These are phyloP conservation scores for Exophiala aquamarina DNA, from an alignment of 2,329 filamentous ascomycete species.

Conservation along the genomic window DNA sequence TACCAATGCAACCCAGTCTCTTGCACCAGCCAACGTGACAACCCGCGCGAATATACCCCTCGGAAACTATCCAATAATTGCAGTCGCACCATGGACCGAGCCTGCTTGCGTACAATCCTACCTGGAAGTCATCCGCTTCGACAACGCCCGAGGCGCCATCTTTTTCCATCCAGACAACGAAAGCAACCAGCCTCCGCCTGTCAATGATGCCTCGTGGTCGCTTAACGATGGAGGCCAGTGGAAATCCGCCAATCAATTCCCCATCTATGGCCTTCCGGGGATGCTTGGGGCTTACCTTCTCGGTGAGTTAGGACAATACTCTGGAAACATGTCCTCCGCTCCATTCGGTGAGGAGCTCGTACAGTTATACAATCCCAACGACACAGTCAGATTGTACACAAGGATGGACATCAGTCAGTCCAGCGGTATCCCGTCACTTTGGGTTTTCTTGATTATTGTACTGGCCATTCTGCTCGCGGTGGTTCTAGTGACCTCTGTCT, in stretches of 20 bases:
- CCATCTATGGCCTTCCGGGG: slow-evolving; percentile 79
- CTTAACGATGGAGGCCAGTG: slow-evolving; percentile 69
- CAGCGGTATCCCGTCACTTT: slow-evolving; percentile 69
- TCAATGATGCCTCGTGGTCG: slow-evolving; percentile 67
- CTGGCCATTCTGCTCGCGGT: slow-evolving; percentile 69
- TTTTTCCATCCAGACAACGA: slow-evolving; percentile 52
- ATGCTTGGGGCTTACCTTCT: slow-evolving; percentile 67
- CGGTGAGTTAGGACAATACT: slow-evolving; percentile 71
- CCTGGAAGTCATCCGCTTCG: slow-evolving; percentile 61
- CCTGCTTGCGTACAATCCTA: slow-evolving; percentile 71
- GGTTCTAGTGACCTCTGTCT: slow-evolving; percentile 64
- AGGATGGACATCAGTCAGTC: slow-evolving; percentile 36
- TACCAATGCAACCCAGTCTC: slow-evolving; percentile 59
- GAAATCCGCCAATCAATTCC: slow-evolving; percentile 69
- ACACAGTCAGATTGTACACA: slow-evolving; percentile 52
- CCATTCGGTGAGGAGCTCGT: slow-evolving; percentile 33
- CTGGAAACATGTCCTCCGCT: slow-evolving; percentile 64
- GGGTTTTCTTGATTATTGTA: slow-evolving; percentile 73
- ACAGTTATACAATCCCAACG: slow-evolving; percentile 37
- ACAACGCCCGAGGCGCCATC: slow-evolving; percentile 60
- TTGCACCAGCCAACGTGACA: slow-evolving; percentile 74
- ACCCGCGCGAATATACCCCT: slow-evolving; percentile 65
- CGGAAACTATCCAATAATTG: slow-evolving; percentile 70
- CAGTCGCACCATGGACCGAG: slow-evolving; percentile 82
- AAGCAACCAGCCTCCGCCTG: slow-evolving; percentile 63